Evolutionary conservation across 228 moss, liverwort and hornwort genomes (phyloP), one percentile per base, ranked within the genome.

Genomic region (Sphagnum magellanicum): DNA sequence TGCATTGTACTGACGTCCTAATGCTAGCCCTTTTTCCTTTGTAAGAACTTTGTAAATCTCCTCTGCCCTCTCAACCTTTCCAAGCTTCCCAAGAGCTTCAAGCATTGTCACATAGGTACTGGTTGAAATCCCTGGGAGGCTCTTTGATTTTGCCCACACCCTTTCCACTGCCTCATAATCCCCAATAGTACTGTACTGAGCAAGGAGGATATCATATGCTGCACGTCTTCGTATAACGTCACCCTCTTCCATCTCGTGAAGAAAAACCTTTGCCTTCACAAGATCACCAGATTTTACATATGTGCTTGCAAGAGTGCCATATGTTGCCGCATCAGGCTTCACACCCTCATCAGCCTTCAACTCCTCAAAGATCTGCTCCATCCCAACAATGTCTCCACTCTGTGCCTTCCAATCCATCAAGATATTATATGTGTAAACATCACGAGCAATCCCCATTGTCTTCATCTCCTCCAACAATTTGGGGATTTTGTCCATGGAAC

Each of bases 371-470:
- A 90, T 61, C 60, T 79, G 69, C 81, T 92, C 88, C 75, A 84
- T 76, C 8, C 86, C 88, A 16, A 66, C 59, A 17, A 92, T 72
- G 65, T 92, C 88, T 8, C 86, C 82, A n/a, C 67, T 73, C 84
- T 81, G 83, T 32, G 81, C 74, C 75, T 76, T 83, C 67, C 79
- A 59, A 55, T 82, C 78, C 84, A 92, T 90, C 77, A 88, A 72
- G 50, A 90, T 90, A 68, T 90, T 92, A 83, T 92, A 92, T 46
- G 92, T 92, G 71, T 79, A 92, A 5, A 86, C 79, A 73, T 92
- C 92, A 75, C 71, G 79, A 1, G 76, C 64, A 61, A 92, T 61
- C 14, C 83, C 82, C 52, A 61, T 61, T 60, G 71, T 51, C 58
- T 76, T 74, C 92, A 92, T 90, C 16, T 76, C 72, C 67, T 79